A percentile compares a stretch with the other conserved stretches of the same genome.
Conservation (phyloP, 2,329 filamentous ascomycete genomes). For the Trichoderma sp. region DNA sequence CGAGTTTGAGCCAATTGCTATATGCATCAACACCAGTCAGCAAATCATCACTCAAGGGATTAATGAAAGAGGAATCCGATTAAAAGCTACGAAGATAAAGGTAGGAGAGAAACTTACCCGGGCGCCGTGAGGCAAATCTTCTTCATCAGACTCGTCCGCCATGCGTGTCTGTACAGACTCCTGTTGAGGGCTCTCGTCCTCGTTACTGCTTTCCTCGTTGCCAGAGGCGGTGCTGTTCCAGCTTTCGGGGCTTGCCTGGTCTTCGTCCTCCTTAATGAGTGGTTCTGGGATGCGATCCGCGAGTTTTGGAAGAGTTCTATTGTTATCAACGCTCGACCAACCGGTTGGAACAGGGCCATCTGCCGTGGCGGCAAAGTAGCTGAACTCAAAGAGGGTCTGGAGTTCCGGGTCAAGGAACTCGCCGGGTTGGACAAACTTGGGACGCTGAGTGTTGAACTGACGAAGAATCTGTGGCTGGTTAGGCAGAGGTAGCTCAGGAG, state of each 20-base stretch:
- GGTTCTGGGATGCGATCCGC: constrained; percentile 46
- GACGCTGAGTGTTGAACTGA: constrained; percentile 50
- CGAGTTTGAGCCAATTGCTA: constrained; percentile 20
- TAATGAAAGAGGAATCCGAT: not conserved
- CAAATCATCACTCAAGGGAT: not conserved
- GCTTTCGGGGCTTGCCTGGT: constrained; percentile 48
- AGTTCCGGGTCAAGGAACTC: constrained; percentile 61
- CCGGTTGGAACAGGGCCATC: constrained; percentile 66
- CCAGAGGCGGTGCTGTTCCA: constrained; percentile 48
- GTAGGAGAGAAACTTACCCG: constrained; percentile 27
- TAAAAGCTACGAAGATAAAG: not conserved
- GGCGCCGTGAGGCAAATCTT: constrained; percentile 30
- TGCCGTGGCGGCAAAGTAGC: constrained; percentile 56
- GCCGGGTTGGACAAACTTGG: constrained; percentile 52
- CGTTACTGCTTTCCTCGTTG: constrained; percentile 50
- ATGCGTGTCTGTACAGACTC: constrained; percentile 49
- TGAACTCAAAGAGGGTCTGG: constrained; percentile 74
- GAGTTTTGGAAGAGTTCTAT: constrained; percentile 55
- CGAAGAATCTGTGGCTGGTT: constrained; percentile 37
- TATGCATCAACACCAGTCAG: not conserved
- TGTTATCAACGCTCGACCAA: constrained; percentile 62
- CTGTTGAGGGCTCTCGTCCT: constrained; percentile 45
- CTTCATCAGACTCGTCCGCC: constrained; percentile 58
- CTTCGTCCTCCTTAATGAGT: constrained; percentile 42
- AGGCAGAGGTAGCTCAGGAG: constrained; percentile 20